A percentile compares a stretch with the other conserved stretches of the same genome.
These are phyloP conservation scores for Pyricularia pennisetigena DNA, from an alignment of 2,329 filamentous ascomycete genomes.

Conservation along the genomic window DNA sequence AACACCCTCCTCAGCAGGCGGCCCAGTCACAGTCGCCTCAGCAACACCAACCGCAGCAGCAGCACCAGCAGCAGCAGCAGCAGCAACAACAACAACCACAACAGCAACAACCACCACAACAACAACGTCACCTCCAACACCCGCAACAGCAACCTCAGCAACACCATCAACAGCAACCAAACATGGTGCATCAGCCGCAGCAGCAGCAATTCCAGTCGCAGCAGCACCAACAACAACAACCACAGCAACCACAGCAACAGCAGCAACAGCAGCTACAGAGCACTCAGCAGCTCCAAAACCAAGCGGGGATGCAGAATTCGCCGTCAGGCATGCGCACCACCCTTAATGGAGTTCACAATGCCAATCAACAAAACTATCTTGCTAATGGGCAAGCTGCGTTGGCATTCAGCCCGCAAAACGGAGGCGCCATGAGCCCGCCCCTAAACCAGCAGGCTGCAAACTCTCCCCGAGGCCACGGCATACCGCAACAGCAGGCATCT, in stretches of 20 bases:
- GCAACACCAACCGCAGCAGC: conserved; percentile 31
- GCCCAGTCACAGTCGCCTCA: conserved; percentile 6
- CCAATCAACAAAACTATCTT: conserved; percentile 5
- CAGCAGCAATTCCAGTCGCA: conserved; percentile 22
- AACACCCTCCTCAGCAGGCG: conserved; percentile 13
- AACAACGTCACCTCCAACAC: conserved; percentile 34
- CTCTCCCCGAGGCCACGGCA: not conserved
- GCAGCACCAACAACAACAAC: conserved; percentile 29
- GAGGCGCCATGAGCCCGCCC: conserved; percentile 3
- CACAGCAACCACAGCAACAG: conserved; percentile 40
- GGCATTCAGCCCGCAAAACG: conserved; percentile 3
- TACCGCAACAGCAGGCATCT: not conserved
- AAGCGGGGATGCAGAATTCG: conserved; percentile 8
- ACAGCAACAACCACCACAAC: conserved; percentile 18
- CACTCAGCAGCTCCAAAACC: conserved; percentile 12
- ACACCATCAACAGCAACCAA: conserved; percentile 25
- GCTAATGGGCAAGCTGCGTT: conserved; percentile 2
- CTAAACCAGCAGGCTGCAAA: not conserved
- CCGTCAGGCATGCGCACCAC: not conserved
- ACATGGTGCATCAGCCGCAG: conserved; percentile 20
- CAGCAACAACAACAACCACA: conserved; percentile 37
- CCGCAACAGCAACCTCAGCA: conserved; percentile 48
- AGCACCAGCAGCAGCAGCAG: conserved; percentile 47
- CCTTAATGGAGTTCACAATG: conserved; percentile 1
- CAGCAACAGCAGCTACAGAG: conserved; percentile 10